These are phyloP conservation scores for Lactarius psammicola DNA, from an alignment of 768 basidiomycete species.

Conservation along the genomic window DNA sequence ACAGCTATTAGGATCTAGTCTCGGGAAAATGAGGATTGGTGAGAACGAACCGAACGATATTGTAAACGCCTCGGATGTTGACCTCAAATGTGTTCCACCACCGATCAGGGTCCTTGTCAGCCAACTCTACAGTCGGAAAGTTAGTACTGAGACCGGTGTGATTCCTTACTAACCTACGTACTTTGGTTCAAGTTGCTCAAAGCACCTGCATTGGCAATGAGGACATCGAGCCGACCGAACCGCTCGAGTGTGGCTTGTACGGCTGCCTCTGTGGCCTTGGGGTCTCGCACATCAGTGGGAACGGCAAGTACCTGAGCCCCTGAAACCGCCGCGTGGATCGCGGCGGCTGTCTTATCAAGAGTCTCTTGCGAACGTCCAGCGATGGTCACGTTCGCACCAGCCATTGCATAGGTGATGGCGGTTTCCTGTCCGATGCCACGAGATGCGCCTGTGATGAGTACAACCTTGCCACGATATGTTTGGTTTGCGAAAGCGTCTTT, in stretches of 20 bases:
- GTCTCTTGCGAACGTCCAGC: constrained; percentile 15
- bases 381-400: constrained; percentile 27
- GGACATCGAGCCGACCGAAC: no score
- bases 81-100: constrained; percentile 32
- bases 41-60: constrained; percentile 29
- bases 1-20: neutral
- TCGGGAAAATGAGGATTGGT: no score
- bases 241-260: no score
- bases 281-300: constrained; percentile 24
- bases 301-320: constrained; percentile 15
- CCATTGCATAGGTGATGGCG: constrained; percentile 33
- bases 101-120: constrained; percentile 29
- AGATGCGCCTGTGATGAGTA: no score
- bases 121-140: constrained; percentile 20
- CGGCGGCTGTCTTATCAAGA: constrained; percentile 26
- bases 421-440: constrained; percentile 39
- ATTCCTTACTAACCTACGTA: neutral
- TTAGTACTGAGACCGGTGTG: neutral
- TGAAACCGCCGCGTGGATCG: neutral
- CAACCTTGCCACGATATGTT: no score
- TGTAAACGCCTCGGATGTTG: constrained; percentile 31
- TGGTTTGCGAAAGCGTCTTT: no score
- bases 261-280: neutral
- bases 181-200: no score
- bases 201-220: no score